Evolutionary conservation across 352 stramenopile species (phyloP).

Genomic region (Phytophthora europaea): DNA sequence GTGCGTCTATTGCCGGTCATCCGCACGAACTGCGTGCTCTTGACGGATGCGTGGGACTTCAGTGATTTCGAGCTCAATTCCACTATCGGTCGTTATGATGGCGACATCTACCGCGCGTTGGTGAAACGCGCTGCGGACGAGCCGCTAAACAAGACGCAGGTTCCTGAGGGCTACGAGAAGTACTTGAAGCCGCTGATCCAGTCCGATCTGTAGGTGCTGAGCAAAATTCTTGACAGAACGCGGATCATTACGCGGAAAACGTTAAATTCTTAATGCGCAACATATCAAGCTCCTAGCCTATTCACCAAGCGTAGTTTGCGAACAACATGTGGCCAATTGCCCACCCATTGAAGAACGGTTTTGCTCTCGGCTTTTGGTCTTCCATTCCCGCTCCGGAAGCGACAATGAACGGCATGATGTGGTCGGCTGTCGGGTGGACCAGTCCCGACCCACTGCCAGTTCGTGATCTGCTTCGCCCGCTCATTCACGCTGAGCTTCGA

Average conservation of each 20-base stretch:
- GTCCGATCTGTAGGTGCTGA: conserved; percentile 11
- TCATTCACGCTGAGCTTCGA: neutral
- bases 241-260: neutral
- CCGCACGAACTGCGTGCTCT: conserved; percentile 52
- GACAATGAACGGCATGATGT: neutral
- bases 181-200: conserved; percentile 44
- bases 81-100: conserved; percentile 56
- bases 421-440: neutral
- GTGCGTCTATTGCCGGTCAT: conserved; percentile 43
- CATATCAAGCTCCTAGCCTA: neutral
- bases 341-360: neutral
- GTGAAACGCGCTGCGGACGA: conserved; percentile 46
- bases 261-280: neutral
- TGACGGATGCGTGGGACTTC: conserved; percentile 50
- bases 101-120: conserved; percentile 57
- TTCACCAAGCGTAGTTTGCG: neutral
- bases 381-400: neutral
- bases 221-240: neutral
- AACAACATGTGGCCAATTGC: neutral
- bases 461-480: neutral
- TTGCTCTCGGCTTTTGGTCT: neutral
- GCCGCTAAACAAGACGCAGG: conserved; percentile 54
- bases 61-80: conserved; percentile 71
- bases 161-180: conserved; percentile 48
- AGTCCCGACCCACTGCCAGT: neutral